Conservation (phyloP, 2,329 filamentous ascomycete genomes). For the Pseudogymnoascus sp. region DNA sequence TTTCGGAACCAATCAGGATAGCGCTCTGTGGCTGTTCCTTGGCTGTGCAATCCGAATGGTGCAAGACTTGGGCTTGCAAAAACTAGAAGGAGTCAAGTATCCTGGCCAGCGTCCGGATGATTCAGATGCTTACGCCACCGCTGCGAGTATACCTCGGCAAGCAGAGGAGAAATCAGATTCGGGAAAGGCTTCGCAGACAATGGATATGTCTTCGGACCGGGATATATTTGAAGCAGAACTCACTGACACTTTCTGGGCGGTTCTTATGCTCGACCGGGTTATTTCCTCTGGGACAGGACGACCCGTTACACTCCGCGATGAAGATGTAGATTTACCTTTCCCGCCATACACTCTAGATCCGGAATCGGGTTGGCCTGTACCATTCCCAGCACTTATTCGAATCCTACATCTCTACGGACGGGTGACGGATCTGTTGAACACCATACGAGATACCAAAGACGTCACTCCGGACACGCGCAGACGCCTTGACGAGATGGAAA, state of each 20-base stretch:
- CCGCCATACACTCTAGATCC: slow-evolving; percentile 45
- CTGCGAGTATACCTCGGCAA: background rate
- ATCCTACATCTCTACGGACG: slow-evolving; percentile 82
- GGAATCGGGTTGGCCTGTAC: slow-evolving; percentile 62
- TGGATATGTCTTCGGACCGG: background rate
- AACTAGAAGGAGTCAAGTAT: slow-evolving; percentile 61
- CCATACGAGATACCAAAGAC: slow-evolving; percentile 65
- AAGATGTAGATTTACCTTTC: slow-evolving; percentile 76
- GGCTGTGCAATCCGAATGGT: slow-evolving; percentile 81
- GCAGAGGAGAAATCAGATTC: background rate
- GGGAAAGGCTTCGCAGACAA: background rate
- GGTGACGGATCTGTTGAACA: slow-evolving; percentile 78
- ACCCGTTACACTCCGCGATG: slow-evolving; percentile 74
- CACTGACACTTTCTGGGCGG: slow-evolving; percentile 82
- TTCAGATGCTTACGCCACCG: slow-evolving; percentile 1
- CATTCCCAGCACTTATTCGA: slow-evolving; percentile 72
- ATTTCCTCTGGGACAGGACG: slow-evolving; percentile 83
- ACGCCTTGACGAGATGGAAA: slow-evolving; percentile 38
- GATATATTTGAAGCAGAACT: slow-evolving; percentile 44
- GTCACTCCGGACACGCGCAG: slow-evolving; percentile 68
- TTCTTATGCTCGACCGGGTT: slow-evolving; percentile 79
- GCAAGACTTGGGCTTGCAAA: slow-evolving; percentile 73
- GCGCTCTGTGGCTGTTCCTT: slow-evolving; percentile 88
- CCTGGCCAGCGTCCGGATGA: slow-evolving; percentile 19
- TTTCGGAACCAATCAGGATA: slow-evolving; percentile 82